A percentile compares a stretch with the other conserved stretches of the same genome.
Conservation (phyloP, 108 stramenopile genomes). For the Parietichytrium sp. region DNA sequence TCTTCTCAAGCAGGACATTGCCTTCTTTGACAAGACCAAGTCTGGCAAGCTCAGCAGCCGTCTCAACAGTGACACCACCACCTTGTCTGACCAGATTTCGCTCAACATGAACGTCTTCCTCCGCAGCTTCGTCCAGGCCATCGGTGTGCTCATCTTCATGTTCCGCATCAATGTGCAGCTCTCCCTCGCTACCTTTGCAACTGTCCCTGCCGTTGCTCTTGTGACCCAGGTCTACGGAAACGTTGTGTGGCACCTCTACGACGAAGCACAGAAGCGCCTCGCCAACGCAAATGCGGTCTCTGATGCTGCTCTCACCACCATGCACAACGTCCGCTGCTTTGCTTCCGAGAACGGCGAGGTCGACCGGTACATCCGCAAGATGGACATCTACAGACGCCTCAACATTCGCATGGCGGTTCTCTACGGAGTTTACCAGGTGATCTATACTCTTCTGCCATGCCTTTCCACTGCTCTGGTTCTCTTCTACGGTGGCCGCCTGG, state of each 20-base stretch:
- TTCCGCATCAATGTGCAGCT: slow-evolving; percentile 71
- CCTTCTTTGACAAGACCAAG: slow-evolving; percentile 58
- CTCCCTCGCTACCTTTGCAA: slow-evolving; percentile 72
- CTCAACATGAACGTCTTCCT: slow-evolving; percentile 78
- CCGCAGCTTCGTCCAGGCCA: slow-evolving; percentile 68
- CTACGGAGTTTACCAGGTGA: slow-evolving; percentile 68
- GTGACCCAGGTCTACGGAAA: slow-evolving; percentile 73
- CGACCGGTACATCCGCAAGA: slow-evolving; percentile 58
- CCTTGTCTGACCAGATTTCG: slow-evolving; percentile 79
- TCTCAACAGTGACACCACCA: slow-evolving; percentile 53
- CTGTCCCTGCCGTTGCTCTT: slow-evolving; percentile 72
- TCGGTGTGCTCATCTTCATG: slow-evolving; percentile 77
- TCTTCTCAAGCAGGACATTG: slow-evolving; percentile 65
- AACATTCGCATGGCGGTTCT: slow-evolving; percentile 60
- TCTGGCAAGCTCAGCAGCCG: slow-evolving; percentile 50
- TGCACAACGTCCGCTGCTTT: slow-evolving; percentile 77
- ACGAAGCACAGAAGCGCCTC: slow-evolving; percentile 75
- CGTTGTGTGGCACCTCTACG: slow-evolving; percentile 69
- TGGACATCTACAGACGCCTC: slow-evolving; percentile 64
- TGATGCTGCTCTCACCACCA: slow-evolving; percentile 70
- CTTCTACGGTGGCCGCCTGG: slow-evolving; percentile 74
- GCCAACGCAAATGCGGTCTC: slow-evolving; percentile 73
- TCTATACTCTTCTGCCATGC: slow-evolving; percentile 68
- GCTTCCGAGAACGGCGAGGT: slow-evolving; percentile 69
- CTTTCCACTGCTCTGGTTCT: slow-evolving; percentile 72